A percentile compares a stretch with the other conserved stretches of the same genome.
Evolutionary conservation across 257 asterid genomes (phyloP).

Genomic region (Solanum phureja): DNA sequence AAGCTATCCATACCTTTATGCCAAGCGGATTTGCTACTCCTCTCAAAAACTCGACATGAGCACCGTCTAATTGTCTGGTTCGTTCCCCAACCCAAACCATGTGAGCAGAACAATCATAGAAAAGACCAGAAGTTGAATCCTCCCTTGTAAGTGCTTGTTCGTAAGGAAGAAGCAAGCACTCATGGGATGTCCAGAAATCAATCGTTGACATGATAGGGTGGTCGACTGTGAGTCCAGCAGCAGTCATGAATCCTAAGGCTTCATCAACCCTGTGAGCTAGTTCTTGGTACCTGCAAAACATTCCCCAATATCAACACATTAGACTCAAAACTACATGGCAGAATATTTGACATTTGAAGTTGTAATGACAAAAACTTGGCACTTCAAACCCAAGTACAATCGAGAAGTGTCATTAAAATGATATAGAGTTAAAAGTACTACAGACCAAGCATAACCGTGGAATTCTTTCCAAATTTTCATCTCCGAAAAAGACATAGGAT

Average conservation of each 20-base stretch:
- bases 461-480: background rate
- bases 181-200: conserved; percentile 81
- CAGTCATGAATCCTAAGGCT: conserved; percentile 84
- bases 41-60: conserved; percentile 67
- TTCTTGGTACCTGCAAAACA: conserved; percentile 54
- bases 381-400: no score
- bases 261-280: conserved; percentile 79
- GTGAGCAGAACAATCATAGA: conserved; percentile 81
- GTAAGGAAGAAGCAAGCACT: conserved; percentile 65
- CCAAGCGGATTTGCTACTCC: conserved; percentile 77
- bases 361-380: no score
- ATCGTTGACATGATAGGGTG: conserved; percentile 72
- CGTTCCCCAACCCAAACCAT: conserved; percentile 88
- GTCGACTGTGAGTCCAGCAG: conserved; percentile 67
- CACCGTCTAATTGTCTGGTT: conserved; percentile 70
- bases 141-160: conserved; percentile 66
- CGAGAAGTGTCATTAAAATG: no score
- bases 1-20: conserved; percentile 43
- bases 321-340: background rate
- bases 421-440: background rate
- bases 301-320: background rate
- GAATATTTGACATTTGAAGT: background rate
- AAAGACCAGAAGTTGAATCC: conserved; percentile 71
- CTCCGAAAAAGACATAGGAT: background rate
- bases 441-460: background rate